Evolutionary conservation across 257 asterid species (phyloP).

Genomic region (Solanum lycopersicoides): DNA sequence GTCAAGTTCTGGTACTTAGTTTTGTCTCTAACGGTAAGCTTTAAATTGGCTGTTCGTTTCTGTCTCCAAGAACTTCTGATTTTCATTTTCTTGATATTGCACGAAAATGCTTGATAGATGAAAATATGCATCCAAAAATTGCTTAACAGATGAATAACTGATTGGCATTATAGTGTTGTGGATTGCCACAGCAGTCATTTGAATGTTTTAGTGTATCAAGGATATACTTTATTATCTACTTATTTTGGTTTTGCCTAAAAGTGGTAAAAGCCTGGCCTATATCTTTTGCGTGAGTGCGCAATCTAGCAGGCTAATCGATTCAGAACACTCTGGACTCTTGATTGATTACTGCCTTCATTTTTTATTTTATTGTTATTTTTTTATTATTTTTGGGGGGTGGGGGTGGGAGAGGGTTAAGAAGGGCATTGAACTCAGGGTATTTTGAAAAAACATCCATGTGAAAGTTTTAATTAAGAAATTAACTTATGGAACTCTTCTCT

Average conservation of each 20-base stretch:
- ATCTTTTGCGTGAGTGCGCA: not conserved
- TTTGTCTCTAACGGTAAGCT: slow-evolving; percentile 43
- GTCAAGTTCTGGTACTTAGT: slow-evolving; percentile 75
- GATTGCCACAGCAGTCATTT: not conserved
- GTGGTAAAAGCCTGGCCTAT: not conserved
- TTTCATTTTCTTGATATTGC: not conserved
- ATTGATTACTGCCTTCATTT: not conserved
- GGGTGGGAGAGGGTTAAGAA: no score
- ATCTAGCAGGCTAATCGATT: not conserved
- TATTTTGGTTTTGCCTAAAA: not conserved
- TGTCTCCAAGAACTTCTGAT: not conserved
- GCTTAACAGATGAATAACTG: not conserved
- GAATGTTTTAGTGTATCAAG: not conserved
- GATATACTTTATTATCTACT: not conserved
- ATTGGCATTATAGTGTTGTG: not conserved
- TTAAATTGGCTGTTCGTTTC: not conserved
- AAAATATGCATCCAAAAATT: not conserved
- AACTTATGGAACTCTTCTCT: not conserved
- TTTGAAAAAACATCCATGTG: no score
- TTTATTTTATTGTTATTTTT: no score
- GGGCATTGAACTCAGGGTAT: no score
- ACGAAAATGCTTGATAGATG: not conserved
- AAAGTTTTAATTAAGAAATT: not conserved
- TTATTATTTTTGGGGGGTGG: no score
- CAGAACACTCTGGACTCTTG: not conserved